These are phyloP conservation scores for Boletus coccyginus DNA, from an alignment of 768 basidiomycete species.

Conservation along the genomic window DNA sequence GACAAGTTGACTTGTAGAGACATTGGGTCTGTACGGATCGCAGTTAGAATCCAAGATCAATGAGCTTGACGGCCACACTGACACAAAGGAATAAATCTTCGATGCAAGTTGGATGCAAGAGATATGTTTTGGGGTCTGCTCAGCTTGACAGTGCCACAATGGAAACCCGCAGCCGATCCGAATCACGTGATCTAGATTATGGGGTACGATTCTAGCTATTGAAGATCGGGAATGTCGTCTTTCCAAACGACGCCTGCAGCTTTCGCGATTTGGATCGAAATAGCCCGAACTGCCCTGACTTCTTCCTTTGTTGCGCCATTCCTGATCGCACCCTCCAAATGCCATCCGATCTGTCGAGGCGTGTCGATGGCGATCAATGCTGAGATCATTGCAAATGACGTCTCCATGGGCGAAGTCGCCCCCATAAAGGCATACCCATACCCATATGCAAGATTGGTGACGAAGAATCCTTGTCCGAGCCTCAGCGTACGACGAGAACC, in stretches of 20 bases:
- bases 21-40: slow-evolving; percentile 39
- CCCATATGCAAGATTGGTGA: slow-evolving; percentile 55
- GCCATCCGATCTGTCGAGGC: slow-evolving; percentile 65
- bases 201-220: background rate
- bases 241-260: slow-evolving; percentile 53
- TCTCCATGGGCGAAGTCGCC: slow-evolving; percentile 49
- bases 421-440: slow-evolving; percentile 49
- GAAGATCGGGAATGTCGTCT: slow-evolving; percentile 45
- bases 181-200: slow-evolving; percentile 19
- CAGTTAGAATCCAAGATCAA: background rate
- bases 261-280: slow-evolving; percentile 50
- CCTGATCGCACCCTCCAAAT: slow-evolving; percentile 53
- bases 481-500: background rate
- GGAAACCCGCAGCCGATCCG: background rate
- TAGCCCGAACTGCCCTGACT: slow-evolving; percentile 50
- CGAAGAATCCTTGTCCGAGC: slow-evolving; percentile 46
- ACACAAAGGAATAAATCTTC: background rate
- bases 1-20: slow-evolving; percentile 80
- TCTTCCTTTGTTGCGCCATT: slow-evolving; percentile 54
- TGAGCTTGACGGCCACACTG: background rate
- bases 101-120: background rate
- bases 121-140: too few relatives aligned
- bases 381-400: slow-evolving; percentile 59
- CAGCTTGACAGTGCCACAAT: background rate
- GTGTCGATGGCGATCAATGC: slow-evolving; percentile 61